Evolutionary conservation across 108 stramenopile genomes (phyloP), one percentile per base, ranked within the genome.

Genomic region (Cylindrotheca fusiformis): DNA sequence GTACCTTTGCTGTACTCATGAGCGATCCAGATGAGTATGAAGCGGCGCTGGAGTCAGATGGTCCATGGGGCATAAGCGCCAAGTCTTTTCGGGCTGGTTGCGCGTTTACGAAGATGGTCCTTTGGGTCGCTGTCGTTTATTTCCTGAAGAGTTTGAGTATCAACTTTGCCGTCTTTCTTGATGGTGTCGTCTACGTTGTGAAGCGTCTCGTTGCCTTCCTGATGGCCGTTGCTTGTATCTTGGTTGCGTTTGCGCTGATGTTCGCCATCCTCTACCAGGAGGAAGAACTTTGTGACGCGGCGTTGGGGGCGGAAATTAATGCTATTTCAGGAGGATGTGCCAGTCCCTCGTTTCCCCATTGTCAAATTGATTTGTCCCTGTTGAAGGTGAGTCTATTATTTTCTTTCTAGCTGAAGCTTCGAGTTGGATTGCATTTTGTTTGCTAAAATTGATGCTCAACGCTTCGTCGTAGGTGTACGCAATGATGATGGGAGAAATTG

Each of bases 201-300:
- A 63, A 80, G 45, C 78, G 84, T 47, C 79, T 93, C 50, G 69
- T 79, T 14, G 88, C 88, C 24, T 93, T 93, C 62, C 67, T 93
- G 48, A 67, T 88, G 69, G 86, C 87, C 33, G 79, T 93, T 54
- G 57, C 59, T 20, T 78, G 87, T 33, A 88, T 90, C 52, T 72
- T 93, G 76, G 52, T 93, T 28, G 85, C 85, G 48, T 93, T 93
- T 76, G 88, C 88, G 3, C 86, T 88, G 64, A 93, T 89, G 87
- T 93, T 93, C 55, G 89, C 71, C 62, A 72, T 88, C 48, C 74
- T 90, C 23, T 93, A 88, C 71, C 76, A 66, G 4, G 72, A 88
- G 33, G 68, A 69, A 21, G 64, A 64, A 0, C 56, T 75, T 3
- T 90, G 89, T 45, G 27, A 20, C 25, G 50, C 27, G 20, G 36